Evolutionary conservation across 2,329 filamentous ascomycete genomes (phyloP).

Genomic region (Aspergillus persii): DNA sequence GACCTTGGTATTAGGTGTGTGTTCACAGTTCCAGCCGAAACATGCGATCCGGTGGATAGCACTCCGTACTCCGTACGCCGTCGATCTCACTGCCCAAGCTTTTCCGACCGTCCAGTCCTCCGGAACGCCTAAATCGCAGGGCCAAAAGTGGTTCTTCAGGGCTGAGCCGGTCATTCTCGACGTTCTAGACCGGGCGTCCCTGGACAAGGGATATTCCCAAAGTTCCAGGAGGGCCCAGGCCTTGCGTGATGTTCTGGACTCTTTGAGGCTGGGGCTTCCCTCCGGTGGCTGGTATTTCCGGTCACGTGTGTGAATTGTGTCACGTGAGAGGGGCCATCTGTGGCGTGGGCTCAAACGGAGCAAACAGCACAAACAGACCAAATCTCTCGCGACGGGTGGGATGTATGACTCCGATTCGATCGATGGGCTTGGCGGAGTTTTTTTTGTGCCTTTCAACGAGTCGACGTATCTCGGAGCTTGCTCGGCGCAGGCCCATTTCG

Average conservation of each 20-base stretch:
- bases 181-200: slow-evolving; percentile 29
- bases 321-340: not conserved
- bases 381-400: slow-evolving; percentile 13
- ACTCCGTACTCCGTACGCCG: not conserved
- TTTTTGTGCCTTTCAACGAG: slow-evolving; percentile 10
- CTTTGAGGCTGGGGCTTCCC: slow-evolving; percentile 18
- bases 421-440: slow-evolving; percentile 30
- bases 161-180: not conserved
- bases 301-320: slow-evolving; percentile 6
- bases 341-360: slow-evolving; percentile 5
- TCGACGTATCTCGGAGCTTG: not conserved
- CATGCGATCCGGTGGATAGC: no score
- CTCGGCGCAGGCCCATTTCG: not conserved
- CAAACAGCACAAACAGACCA: slow-evolving; percentile 28
- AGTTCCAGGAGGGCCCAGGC: slow-evolving; percentile 30
- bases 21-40: no score
- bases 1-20: no score
- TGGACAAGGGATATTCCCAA: slow-evolving; percentile 15
- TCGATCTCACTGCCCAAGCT: not conserved
- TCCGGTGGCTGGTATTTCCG: slow-evolving; percentile 5
- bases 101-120: not conserved
- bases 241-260: slow-evolving; percentile 29
- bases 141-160: slow-evolving; percentile 5
- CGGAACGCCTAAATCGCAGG: not conserved
- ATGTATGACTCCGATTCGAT: slow-evolving; percentile 20